These are phyloP conservation scores for Picea sitchensis DNA, from an alignment of 75 land plant genomes.

Conservation along the genomic window DNA sequence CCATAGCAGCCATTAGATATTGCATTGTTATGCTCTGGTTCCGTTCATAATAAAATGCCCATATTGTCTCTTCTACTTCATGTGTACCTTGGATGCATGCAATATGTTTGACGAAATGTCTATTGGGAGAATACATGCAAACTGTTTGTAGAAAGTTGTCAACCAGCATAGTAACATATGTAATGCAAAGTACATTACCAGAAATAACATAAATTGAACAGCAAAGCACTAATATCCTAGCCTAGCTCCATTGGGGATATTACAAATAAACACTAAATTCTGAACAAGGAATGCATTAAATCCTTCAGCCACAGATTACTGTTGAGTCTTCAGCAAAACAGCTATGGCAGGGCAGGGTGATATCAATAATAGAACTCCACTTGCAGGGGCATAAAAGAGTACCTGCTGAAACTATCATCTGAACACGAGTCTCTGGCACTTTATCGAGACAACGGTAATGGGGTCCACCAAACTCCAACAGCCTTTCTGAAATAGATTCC, in stretches of 20 bases:
- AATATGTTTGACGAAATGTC: no score
- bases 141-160: no score
- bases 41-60: no score
- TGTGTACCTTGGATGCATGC: no score
- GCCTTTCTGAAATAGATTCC: slow-evolving; percentile 32
- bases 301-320: not conserved
- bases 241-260: no score
- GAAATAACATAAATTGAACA: no score
- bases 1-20: no score
- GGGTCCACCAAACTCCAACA: slow-evolving; percentile 32
- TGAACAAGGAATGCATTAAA: not conserved
- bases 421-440: slow-evolving; percentile 24
- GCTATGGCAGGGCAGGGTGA: not conserved
- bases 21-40: no score
- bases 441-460: slow-evolving; percentile 38
- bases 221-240: not conserved
- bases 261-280: not conserved
- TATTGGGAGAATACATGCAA: no score
- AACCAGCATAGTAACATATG: no score
- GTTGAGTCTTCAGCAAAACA: not conserved
- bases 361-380: not conserved
- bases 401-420: slow-evolving; percentile 40
- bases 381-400: not conserved
- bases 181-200: no score
- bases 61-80: no score